These are phyloP conservation scores for Colletotrichum lindemuthianum DNA, from an alignment of 2,329 filamentous ascomycete genomes.

Conservation along the genomic window DNA sequence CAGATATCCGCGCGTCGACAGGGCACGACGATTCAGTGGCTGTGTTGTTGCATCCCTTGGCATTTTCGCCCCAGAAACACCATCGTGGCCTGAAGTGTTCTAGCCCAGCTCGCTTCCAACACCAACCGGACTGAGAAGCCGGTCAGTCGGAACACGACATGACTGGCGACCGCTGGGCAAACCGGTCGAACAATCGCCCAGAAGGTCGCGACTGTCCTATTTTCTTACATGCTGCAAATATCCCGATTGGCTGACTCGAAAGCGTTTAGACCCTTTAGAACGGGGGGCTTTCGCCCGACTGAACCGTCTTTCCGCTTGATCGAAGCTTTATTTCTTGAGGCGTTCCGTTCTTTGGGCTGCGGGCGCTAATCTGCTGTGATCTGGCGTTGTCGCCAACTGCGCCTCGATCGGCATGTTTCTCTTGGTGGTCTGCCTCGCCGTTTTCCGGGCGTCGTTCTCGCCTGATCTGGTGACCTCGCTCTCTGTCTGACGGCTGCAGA, in stretches of 20 bases:
- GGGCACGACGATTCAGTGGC: no score
- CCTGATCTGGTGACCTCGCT: constrained; percentile 1
- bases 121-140: no score
- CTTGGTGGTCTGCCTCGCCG: constrained; percentile 12
- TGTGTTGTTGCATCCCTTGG: no score
- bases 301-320: not conserved
- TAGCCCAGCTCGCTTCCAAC: no score
- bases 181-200: no score
- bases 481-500: not conserved
- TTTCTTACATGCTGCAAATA: not conserved
- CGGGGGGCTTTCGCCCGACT: constrained; percentile 24
- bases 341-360: constrained; percentile 7
- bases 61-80: no score
- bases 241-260: not conserved
- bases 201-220: not conserved
- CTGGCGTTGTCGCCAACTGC: not conserved
- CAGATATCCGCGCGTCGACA: no score
- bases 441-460: constrained; percentile 2
- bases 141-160: no score
- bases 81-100: no score
- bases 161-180: no score
- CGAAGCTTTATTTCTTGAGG: constrained; percentile 18
- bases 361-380: not conserved
- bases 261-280: not conserved
- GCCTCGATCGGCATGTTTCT: not conserved